phyloP scores from a whole-genome alignment of 805 yeast species.

The Lipomyces chichibuensis region DNA sequence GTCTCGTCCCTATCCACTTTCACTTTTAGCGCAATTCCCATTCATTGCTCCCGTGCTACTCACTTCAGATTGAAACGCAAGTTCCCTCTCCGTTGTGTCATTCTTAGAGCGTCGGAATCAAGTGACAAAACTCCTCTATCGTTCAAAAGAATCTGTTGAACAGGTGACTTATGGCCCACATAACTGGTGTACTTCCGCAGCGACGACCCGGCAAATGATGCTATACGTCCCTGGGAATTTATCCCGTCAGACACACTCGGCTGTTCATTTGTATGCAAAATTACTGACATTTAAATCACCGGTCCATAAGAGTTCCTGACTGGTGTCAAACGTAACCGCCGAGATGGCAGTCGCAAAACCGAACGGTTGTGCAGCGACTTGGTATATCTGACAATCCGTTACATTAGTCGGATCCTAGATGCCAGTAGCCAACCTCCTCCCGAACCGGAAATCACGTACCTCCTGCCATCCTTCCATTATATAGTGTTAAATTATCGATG shows the following conservation, averaged over 20 bases:
- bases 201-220: constrained; percentile 52
- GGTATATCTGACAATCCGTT: constrained; percentile 18
- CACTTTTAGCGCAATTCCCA: background rate
- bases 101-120: constrained; percentile 54
- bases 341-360: constrained; percentile 29
- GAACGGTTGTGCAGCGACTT: constrained; percentile 24
- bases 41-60: background rate
- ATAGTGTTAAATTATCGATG: background rate
- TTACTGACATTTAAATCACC: constrained; percentile 66
- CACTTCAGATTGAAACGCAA: constrained; percentile 42
- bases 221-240: constrained; percentile 44
- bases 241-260: background rate
- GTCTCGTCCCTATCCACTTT: constrained; percentile 13
- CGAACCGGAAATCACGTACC: constrained; percentile 6
- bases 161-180: constrained; percentile 54
- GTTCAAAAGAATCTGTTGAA: constrained; percentile 57
- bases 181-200: constrained; percentile 62
- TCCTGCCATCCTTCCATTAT: constrained; percentile 37
- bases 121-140: constrained; percentile 63
- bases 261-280: no score
- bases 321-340: constrained; percentile 61
- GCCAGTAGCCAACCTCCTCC: background rate
- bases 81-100: constrained; percentile 63
- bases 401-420: background rate
- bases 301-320: constrained; percentile 81